Base-by-base conservation (phyloP, 1,284 basidiomycete species). In the Wolfiporia cocos region DNA sequence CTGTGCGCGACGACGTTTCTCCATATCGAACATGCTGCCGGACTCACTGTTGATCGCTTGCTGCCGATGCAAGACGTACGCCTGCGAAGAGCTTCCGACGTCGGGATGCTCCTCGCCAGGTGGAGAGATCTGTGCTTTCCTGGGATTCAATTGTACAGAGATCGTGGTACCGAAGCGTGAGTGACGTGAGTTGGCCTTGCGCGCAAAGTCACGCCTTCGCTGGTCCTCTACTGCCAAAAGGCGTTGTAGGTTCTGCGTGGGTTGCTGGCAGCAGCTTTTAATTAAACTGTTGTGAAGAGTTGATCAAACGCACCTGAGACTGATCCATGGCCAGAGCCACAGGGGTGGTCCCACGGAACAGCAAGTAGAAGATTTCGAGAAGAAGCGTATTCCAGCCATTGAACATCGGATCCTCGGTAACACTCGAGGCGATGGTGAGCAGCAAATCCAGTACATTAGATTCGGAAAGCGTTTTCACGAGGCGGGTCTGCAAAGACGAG, bases 151-250 rank as follows among this genome's bases (percentile, higher is more conserved):
- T 49, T 73, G 76, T 38, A 96, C 83, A 11, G 84, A 67, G 48
- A 96, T 83, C 2, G 92, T 95, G 0, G 93, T 96, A 0, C 93
- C 93, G 62, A 97, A 97, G 29, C 93, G 79, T 19, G 91, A 91
- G 64, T 97, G 93, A 21, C 93, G 77, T 14, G 90, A 86, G n/a
- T 80, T 73, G 2, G 80, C 72, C 38, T 74, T 74, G 28, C 81
- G 74, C 0, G 76, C 67, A 11, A 76, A 58, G 43, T 80, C 68
- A 24, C 73, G 70, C 49, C 79, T 81, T 28, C 70, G 66, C 42
- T 73, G 73, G 48, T 78, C 76, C 64, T 95, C 92, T 29, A 73
- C 67, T 4, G 77, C 80, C 4, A 96, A 74, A 38, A 94, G 74
- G 31, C 75, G 72, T 12, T 81, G 74, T 1, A 93, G 68, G 32